phyloP scores from a whole-genome alignment of 805 yeast species.

The Candida insectalens region DNA sequence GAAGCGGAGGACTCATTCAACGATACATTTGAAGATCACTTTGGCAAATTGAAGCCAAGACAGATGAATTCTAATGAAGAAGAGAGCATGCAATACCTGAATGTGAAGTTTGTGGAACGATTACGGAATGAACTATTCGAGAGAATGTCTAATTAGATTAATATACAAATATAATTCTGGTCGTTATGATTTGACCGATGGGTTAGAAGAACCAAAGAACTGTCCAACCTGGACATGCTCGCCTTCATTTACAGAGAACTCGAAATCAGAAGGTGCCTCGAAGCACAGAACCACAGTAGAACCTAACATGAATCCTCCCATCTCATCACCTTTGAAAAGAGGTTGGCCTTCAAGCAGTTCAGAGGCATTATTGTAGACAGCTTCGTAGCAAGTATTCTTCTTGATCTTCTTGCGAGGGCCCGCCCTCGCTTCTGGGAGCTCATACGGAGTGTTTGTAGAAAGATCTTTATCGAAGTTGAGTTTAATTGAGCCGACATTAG shows the following conservation, averaged over 20 bases:
- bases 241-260: conserved; percentile 62
- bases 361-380: conserved; percentile 79
- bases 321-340: conserved; percentile 80
- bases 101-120: conserved; percentile 41
- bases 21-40: conserved; percentile 2
- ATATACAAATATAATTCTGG: neutral
- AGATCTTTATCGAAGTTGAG: conserved; percentile 87
- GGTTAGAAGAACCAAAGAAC: conserved; percentile 41
- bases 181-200: neutral
- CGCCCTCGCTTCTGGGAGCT: conserved; percentile 8
- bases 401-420: conserved; percentile 29
- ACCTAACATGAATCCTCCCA: conserved; percentile 96
- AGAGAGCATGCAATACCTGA: conserved; percentile 34
- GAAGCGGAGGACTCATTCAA: conserved; percentile 1
- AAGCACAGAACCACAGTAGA: conserved; percentile 94
- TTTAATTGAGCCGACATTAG: conserved; percentile 93
- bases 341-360: conserved; percentile 78
- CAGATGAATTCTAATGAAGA: neutral
- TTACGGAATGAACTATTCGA: conserved; percentile 37
- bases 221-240: conserved; percentile 82
- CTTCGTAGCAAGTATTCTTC: conserved; percentile 86
- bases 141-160: conserved; percentile 1
- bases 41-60: neutral
- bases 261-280: conserved; percentile 83
- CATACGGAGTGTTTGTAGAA: conserved; percentile 65